Conservation (phyloP, 805 yeast genomes). For the Saturnispora gosingensis region DNA sequence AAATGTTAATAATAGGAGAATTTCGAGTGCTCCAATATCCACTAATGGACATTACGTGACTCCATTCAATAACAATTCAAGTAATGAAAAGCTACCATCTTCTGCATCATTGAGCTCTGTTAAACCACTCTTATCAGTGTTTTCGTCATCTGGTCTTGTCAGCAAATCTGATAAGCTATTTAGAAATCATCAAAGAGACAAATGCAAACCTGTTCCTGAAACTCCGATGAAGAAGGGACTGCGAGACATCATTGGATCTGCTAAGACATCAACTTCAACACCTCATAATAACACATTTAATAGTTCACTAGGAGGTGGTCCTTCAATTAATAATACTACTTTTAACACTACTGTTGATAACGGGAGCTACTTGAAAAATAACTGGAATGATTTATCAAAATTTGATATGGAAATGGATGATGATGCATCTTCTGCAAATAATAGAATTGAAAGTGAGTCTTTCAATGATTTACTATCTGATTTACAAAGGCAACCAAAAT, state of each 20-base stretch:
- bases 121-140: conserved; percentile 80
- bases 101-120: conserved; percentile 59
- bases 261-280: conserved; percentile 2
- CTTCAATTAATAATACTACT: not conserved
- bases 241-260: conserved; percentile 21
- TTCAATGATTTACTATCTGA: conserved; percentile 29
- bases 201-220: conserved; percentile 40
- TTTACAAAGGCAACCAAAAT: conserved; percentile 32
- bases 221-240: conserved; percentile 52
- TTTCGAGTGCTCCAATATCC: conserved; percentile 3
- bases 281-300: conserved; percentile 5
- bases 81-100: conserved; percentile 16
- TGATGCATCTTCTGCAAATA: conserved; percentile 21
- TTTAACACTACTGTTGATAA: conserved; percentile 5
- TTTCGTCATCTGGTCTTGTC: conserved; percentile 62
- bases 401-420: conserved; percentile 20
- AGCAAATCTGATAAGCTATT: conserved; percentile 42
- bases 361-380: conserved; percentile 3
- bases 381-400: conserved; percentile 1
- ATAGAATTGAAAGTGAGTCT: conserved; percentile 11
- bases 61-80: conserved; percentile 1
- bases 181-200: conserved; percentile 23
- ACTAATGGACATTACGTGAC: conserved; percentile 3
- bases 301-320: conserved; percentile 3
- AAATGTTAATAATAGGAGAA: conserved; percentile 1